Base-by-base conservation (phyloP, 2,329 filamentous ascomycete species). In the Fusarium papillatum region DNA sequence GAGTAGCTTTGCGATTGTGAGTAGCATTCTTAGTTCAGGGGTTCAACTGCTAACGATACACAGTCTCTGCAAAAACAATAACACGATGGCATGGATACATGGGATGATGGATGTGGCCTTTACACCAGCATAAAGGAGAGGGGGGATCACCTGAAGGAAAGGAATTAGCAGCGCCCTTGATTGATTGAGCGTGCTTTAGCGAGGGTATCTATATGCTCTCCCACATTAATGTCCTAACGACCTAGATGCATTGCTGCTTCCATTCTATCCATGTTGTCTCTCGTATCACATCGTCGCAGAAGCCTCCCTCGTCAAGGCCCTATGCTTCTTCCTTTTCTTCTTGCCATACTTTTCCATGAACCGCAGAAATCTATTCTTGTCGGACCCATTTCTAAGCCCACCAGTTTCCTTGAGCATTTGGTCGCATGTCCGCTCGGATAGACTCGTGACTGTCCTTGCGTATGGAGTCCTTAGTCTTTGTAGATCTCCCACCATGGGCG, bases 1-100 rank as follows among this genome's bases (percentile, higher is more conserved):
- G 81, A 97, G 95, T 81, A 93, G 91, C 77, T 94, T 98, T 84
- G 95, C 95, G 7, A 89, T 88, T 81, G 90, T 89, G 82, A 85
- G 86, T 83, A 29, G 0, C 4, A 5, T 1, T 22, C 43, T 13
- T 22, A 17, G 7, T 14, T 13, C 8, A 38, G 2, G 29, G 8
- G 10, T 11, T 11, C n/a, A 48, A 7, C 17, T 53, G 3, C 74
- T 76, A 67, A 76, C 24, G 5, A 2, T 9, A 5, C 7, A 13
- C 11, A 80, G 78, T 78, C 78, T 69, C 59, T 80, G 16, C 77
- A 79, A 41, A 77, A 77, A 26, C 41, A 67, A 29, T 66, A 10
- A 73, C 16, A 29, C 8, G 14, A 34, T 14, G 10, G 14, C 1
- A 43, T 26, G 17, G 8, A 36, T 46, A 8, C 14, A 4, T 36